Percentiles rank a stretch among this genome's conserved stretches.
These are phyloP conservation scores for Saccharomyces uvarum DNA, from an alignment of 1,139 yeast genomes.

Conservation along the genomic window DNA sequence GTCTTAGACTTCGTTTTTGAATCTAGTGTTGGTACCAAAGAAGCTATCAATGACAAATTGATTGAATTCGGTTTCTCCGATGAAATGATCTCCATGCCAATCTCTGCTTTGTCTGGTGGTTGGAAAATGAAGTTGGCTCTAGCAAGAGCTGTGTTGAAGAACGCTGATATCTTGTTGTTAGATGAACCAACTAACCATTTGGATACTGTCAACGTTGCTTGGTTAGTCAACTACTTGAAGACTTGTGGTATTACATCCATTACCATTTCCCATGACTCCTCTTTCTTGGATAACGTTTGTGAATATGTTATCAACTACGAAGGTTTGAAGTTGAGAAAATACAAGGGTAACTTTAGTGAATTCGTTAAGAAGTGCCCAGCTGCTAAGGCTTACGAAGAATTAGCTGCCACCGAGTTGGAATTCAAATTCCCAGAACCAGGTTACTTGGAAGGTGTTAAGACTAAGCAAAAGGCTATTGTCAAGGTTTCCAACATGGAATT, in stretches of 20 bases:
- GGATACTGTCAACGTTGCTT: constrained; percentile 97
- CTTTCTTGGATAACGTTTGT: constrained; percentile 95
- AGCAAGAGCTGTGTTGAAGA: constrained; percentile 97
- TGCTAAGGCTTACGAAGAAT: constrained; percentile 97
- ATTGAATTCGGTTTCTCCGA: constrained; percentile 86
- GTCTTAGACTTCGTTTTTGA: constrained; percentile 84
- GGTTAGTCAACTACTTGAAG: constrained; percentile 98
- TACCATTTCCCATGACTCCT: constrained; percentile 98
- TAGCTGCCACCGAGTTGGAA: constrained; percentile 94
- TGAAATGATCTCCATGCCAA: constrained; percentile 86
- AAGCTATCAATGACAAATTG: constrained; percentile 64
- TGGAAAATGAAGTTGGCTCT: constrained; percentile 99
- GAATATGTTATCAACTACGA: constrained; percentile 99
- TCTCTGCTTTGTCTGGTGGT: constrained; percentile 97
- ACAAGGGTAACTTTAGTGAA: constrained; percentile 98
- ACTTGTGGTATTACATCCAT: constrained; percentile 97
- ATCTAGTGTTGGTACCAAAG: constrained; percentile 75
- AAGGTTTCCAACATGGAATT: constrained; percentile 93
- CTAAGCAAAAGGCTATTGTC: constrained; percentile 98
- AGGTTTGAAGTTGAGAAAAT: constrained; percentile 98
- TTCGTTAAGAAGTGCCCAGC: constrained; percentile 98
- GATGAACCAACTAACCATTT: constrained; percentile 99
- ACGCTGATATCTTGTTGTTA: constrained; percentile 94
- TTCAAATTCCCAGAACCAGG: constrained; percentile 99
- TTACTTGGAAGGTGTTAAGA: constrained; percentile 99